A percentile compares a stretch with the other conserved stretches of the same genome.
These are phyloP conservation scores for Fusarium poae DNA, from an alignment of 2,329 filamentous ascomycete genomes.

Conservation along the genomic window DNA sequence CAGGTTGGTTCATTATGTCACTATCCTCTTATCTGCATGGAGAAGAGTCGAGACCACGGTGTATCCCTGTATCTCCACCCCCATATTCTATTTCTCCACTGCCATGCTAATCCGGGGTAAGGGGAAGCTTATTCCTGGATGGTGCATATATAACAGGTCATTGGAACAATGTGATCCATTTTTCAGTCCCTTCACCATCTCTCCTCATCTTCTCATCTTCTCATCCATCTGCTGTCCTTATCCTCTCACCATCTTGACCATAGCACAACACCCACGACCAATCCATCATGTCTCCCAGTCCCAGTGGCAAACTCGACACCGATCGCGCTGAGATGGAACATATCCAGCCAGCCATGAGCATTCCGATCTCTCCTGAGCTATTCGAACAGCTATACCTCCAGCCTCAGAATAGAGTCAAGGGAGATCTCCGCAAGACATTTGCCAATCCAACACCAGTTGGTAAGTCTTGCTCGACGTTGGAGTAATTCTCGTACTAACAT, in stretches of 20 bases:
- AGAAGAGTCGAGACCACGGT: neutral
- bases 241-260: neutral
- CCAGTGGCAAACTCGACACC: constrained; percentile 22
- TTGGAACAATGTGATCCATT: neutral
- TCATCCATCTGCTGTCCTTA: neutral
- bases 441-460: constrained; percentile 65
- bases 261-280: neutral
- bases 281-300: constrained; percentile 25
- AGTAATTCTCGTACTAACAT: rapidly evolving
- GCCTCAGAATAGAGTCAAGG: constrained; percentile 60
- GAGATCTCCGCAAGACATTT: constrained; percentile 63
- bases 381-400: constrained; percentile 68
- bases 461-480: neutral
- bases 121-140: neutral
- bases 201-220: neutral
- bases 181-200: neutral
- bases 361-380: constrained; percentile 63
- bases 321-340: constrained; percentile 41
- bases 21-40: neutral
- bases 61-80: neutral
- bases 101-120: constrained; percentile 8
- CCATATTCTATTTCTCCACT: constrained; percentile 13
- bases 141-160: neutral
- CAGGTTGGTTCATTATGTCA: neutral
- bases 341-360: constrained; percentile 55